These are phyloP conservation scores for Claviceps fusiformis DNA, from an alignment of 2,329 filamentous ascomycete species.

Conservation along the genomic window DNA sequence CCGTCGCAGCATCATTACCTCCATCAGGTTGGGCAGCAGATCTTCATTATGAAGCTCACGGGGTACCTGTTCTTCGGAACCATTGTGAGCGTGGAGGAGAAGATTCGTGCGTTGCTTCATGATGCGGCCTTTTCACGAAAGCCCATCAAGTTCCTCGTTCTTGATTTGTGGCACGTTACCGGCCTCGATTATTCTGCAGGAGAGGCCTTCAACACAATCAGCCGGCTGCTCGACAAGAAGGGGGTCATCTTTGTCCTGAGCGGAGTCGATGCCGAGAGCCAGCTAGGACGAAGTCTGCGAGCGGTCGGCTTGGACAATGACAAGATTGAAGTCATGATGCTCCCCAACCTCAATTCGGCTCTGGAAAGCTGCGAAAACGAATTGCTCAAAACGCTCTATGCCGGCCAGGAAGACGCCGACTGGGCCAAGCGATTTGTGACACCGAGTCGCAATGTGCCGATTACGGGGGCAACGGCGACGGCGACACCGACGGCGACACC, in stretches of 20 bases:
- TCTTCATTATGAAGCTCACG: conserved; percentile 79
- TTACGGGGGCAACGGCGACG: conserved; percentile 11
- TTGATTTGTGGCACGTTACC: conserved; percentile 81
- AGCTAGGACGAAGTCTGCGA: conserved; percentile 64
- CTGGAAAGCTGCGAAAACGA: conserved; percentile 93
- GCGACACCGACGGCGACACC: neutral
- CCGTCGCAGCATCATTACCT: conserved; percentile 80
- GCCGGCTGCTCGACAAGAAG: conserved; percentile 64
- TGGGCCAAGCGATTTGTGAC: conserved; percentile 28
- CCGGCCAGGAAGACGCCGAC: conserved; percentile 48
- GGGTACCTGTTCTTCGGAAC: conserved; percentile 98
- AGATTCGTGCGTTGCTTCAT: conserved; percentile 68
- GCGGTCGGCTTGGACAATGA: conserved; percentile 72
- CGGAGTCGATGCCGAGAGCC: conserved; percentile 61
- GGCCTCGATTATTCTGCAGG: conserved; percentile 93
- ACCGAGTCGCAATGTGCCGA: conserved; percentile 35
- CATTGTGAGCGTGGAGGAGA: conserved; percentile 87
- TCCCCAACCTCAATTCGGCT: conserved; percentile 83
- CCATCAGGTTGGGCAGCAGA: conserved; percentile 72
- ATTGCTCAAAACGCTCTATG: conserved; percentile 68
- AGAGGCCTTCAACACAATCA: conserved; percentile 88
- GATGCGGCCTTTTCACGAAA: conserved; percentile 64
- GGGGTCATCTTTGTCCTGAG: conserved; percentile 72
- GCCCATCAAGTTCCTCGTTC: conserved; percentile 77
- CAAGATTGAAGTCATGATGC: conserved; percentile 61